Evolutionary conservation across 495 filamentous ascomycete species (phyloP).

Genomic region (Aspergillus wentii): DNA sequence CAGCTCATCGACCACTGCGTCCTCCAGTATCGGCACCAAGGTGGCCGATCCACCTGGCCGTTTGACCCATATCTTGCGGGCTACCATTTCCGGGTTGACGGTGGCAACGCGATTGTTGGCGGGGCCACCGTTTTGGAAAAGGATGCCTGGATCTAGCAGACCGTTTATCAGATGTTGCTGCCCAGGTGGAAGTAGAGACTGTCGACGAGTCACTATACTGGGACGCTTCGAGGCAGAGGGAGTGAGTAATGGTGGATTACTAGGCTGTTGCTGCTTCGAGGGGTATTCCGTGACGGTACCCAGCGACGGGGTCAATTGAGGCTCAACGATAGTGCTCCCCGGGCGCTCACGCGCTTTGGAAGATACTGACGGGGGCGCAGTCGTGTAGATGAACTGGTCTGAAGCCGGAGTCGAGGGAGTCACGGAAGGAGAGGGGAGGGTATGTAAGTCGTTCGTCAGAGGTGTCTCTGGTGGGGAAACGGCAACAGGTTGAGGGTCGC

Average conservation of each 20-base stretch:
- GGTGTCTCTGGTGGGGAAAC: too few species aligned
- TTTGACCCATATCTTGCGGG: conserved; percentile 91
- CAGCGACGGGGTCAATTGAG: conserved; percentile 27
- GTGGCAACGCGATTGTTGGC: conserved; percentile 13
- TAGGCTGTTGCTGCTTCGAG: conserved; percentile 12
- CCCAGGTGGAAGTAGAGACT: conserved; percentile 45
- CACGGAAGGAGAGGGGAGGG: conserved; percentile 10
- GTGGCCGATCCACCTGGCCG: conserved; percentile 81
- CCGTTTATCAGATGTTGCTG: conserved; percentile 41
- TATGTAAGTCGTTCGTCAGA: too few species aligned
- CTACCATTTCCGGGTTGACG: conserved; percentile 36
- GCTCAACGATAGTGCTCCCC: conserved; percentile 10
- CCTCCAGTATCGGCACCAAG: conserved; percentile 75
- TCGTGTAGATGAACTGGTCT: too few species aligned
- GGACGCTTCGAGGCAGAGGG: conserved; percentile 31
- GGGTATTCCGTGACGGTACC: conserved; percentile 26
- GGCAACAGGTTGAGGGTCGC: too few species aligned
- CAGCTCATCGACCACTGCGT: conserved; percentile 92
- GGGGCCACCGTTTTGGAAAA: conserved; percentile 18
- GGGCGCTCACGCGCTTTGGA: conserved; percentile 10
- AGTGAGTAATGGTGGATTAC: conserved; percentile 10
- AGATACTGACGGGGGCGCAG: too few species aligned
- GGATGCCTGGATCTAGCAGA: conserved; percentile 30
- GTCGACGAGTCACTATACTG: conserved; percentile 38
- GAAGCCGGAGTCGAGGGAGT: conserved; percentile 22